phyloP scores from a whole-genome alignment of 164 flowering plant species.

The Warburgia ugandensis region DNA sequence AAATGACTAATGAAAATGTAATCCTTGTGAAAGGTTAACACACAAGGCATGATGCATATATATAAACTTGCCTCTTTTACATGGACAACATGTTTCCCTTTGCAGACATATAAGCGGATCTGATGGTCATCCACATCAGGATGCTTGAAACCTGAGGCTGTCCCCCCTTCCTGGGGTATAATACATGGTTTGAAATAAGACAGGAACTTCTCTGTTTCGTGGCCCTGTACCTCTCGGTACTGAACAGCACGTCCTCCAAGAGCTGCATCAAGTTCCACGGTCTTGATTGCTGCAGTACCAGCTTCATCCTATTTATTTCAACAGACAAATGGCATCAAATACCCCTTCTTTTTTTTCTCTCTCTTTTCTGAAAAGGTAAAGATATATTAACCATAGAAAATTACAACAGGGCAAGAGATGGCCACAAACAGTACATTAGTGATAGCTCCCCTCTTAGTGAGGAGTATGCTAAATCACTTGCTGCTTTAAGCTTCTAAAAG shows the following conservation, averaged over 20 bases:
- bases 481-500: too few relatives aligned
- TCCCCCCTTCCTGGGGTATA: constrained; percentile 91
- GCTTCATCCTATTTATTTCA: constrained; percentile 76
- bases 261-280: constrained; percentile 96
- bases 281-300: constrained; percentile 90
- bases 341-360: too few relatives aligned
- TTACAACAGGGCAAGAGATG: too few relatives aligned
- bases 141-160: constrained; percentile 89
- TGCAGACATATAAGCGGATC: constrained; percentile 77
- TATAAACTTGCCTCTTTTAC: constrained; percentile 83
- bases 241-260: constrained; percentile 99
- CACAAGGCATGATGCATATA: not conserved
- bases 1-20: not conserved
- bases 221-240: constrained; percentile 97
- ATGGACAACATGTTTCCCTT: constrained; percentile 92
- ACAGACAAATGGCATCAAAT: constrained; percentile 1
- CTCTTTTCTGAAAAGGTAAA: not conserved
- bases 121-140: constrained; percentile 68
- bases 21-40: not conserved
- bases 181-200: constrained; percentile 98
- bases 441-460: too few relatives aligned
- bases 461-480: too few relatives aligned
- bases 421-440: too few relatives aligned
- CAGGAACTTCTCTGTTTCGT: constrained; percentile 92
- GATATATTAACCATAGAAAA: not conserved